These are phyloP conservation scores for Phaffia tasmanica DNA, from an alignment of 768 basidiomycete species.

Conservation along the genomic window DNA sequence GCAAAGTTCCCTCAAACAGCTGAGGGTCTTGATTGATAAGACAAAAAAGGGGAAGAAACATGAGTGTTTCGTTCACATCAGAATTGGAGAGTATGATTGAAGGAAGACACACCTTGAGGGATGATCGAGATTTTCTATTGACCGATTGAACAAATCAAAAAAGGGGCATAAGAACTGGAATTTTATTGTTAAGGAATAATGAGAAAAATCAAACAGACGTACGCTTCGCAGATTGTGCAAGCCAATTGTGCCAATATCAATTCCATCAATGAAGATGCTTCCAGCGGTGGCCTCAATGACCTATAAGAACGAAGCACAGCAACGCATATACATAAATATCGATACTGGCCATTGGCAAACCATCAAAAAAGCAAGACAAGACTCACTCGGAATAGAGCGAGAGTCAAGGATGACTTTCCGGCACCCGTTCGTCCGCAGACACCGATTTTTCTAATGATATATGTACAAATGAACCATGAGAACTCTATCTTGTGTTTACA, in stretches of 20 bases:
- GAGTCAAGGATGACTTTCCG: conserved; percentile 37
- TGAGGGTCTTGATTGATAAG: conserved; percentile 41
- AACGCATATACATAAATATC: too few species aligned
- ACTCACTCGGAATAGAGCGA: conserved; percentile 35
- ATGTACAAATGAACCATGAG: conserved; percentile 23
- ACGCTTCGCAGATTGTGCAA: conserved; percentile 39
- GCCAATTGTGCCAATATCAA: conserved; percentile 31
- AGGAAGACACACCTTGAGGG: neutral
- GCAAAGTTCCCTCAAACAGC: conserved; percentile 38
- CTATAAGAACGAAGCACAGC: too few species aligned
- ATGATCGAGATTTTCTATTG: neutral
- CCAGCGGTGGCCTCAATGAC: conserved; percentile 31
- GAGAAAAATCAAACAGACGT: conserved; percentile 31
- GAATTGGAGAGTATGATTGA: neutral
- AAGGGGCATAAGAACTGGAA: neutral
- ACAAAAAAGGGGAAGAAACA: neutral
- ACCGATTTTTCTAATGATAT: conserved; percentile 37
- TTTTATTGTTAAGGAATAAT: neutral
- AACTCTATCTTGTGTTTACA: conserved; percentile 38
- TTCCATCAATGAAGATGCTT: conserved; percentile 15
- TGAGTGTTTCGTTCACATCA: neutral
- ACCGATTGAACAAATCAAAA: neutral
- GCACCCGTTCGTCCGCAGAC: conserved; percentile 36
- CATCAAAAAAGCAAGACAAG: too few species aligned
- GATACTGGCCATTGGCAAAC: too few species aligned